These are phyloP conservation scores for Huntiella decipiens DNA, from an alignment of 2,329 filamentous ascomycete species.

Conservation along the genomic window DNA sequence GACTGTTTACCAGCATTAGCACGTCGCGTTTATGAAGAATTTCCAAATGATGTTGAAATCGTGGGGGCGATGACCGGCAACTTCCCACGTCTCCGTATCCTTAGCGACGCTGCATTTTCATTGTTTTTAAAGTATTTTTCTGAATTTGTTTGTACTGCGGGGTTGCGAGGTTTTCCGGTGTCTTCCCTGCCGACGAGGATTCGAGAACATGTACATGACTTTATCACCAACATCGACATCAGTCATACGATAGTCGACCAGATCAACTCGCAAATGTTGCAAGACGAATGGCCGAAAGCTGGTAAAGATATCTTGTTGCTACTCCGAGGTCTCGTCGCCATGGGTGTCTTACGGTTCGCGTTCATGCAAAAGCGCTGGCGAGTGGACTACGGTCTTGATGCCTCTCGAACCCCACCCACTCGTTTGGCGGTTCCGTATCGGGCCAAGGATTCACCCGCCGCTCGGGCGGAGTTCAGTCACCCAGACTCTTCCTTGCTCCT, in stretches of 20 bases:
- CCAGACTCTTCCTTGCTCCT: slow-evolving; percentile 37
- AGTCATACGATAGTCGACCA: slow-evolving; percentile 16
- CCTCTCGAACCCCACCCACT: slow-evolving; percentile 21
- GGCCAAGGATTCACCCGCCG: slow-evolving; percentile 37
- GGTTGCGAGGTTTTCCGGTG: slow-evolving; percentile 25
- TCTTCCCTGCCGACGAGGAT: slow-evolving; percentile 17
- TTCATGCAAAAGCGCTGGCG: slow-evolving; percentile 41
- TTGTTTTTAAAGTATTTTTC: slow-evolving; percentile 16
- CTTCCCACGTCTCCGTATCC: slow-evolving; percentile 31
- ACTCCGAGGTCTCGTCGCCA: slow-evolving; percentile 35
- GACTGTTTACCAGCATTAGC: slow-evolving; percentile 20
- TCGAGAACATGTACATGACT: slow-evolving; percentile 20
- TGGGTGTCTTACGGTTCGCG: slow-evolving; percentile 32
- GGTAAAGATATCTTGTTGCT: slow-evolving; percentile 24
- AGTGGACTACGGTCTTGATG: slow-evolving; percentile 43
- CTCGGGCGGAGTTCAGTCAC: slow-evolving; percentile 41
- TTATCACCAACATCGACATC: slow-evolving; percentile 25
- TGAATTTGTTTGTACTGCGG: slow-evolving; percentile 22
- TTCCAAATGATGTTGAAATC: slow-evolving; percentile 26
- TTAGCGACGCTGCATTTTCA: slow-evolving; percentile 18
- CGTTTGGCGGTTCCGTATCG: slow-evolving; percentile 38
- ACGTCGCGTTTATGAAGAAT: slow-evolving; percentile 14
- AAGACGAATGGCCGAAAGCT: slow-evolving; percentile 18
- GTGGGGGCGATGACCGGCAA: slow-evolving; percentile 15
- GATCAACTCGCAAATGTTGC: slow-evolving; percentile 17